Evolutionary conservation across 2,329 filamentous ascomycete species (phyloP).

Genomic region (Scleromitrula shiraiana): DNA sequence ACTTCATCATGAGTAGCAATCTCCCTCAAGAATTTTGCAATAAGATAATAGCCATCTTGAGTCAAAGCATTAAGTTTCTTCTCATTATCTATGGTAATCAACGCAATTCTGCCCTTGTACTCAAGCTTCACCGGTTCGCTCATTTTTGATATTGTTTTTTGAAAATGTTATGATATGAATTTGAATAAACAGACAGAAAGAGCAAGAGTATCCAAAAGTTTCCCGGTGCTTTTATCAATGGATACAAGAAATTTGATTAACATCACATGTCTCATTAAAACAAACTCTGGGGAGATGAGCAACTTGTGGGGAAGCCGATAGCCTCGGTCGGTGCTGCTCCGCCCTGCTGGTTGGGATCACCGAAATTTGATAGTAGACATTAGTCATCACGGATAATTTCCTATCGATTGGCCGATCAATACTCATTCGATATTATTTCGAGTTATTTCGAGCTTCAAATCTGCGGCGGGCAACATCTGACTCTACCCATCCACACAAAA

Average conservation of each 20-base stretch:
- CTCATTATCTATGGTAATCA: conserved; percentile 78
- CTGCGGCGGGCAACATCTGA: not conserved
- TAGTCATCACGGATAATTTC: not conserved
- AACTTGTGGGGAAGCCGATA: conserved; percentile 2
- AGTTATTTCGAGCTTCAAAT: not conserved
- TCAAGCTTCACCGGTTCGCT: conserved; percentile 35
- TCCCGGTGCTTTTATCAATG: too few species aligned
- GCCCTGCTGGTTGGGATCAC: too few species aligned
- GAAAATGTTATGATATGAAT: too few species aligned
- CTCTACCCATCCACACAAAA: not conserved
- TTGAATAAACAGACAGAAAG: too few species aligned
- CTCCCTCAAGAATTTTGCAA: conserved; percentile 66
- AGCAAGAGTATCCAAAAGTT: too few species aligned
- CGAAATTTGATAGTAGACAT: too few species aligned
- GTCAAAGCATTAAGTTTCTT: conserved; percentile 82
- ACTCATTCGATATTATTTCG: not conserved
- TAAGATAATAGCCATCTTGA: conserved; percentile 65
- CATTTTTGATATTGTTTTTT: conserved; percentile 14
- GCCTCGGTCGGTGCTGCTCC: too few species aligned
- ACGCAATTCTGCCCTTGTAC: conserved; percentile 63
- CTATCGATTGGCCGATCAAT: not conserved
- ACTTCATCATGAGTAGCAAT: conserved; percentile 73
- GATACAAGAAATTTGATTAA: too few species aligned
- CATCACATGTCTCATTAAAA: too few species aligned
- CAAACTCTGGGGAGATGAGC: too few species aligned